Base-by-base conservation (phyloP, 2,329 filamentous ascomycete genomes). In the Dothiorella sarmentorum region DNA sequence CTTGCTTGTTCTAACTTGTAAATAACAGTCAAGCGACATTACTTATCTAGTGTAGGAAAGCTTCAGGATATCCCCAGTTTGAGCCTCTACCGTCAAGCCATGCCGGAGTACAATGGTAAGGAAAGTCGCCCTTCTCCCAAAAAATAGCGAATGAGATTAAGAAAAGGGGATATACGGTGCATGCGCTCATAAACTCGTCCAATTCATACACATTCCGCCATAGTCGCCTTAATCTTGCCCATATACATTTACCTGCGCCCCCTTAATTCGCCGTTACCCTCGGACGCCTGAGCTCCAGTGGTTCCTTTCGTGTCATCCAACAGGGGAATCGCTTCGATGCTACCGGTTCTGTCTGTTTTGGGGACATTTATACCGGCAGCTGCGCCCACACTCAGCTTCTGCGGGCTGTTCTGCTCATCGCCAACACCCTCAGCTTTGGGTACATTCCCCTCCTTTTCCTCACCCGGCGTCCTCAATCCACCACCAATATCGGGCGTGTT, bases 321-420 rank as follows among this genome's bases (percentile, higher is more conserved):
- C 27, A 86, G 68, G 2, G 84, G 83, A 45, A 87, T 86, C 17
- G 77, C 74, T 61, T 86, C 83, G 2, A 86, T 68, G 45, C 73
- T 72, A 63, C 26, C 42, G 20, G 35, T 60, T n/a, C 60, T 24
- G 13, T 33, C 56, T 7, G 45, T 53, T 11, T 59, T 56, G 18
- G 62, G 60, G 7, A 53, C 53, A 11, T 49, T 47, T 3, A 37
- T 35, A 4, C 42, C 60, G 20, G 31, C 45, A 29, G 22, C 43
- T 4, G 58, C 59, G 11, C 58, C 58, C 20, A 45, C n/a, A 20
- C 59, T 58, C 18, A 56, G 18, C 17, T 53, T 53, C 26, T 57
- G 58, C 20, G 56, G 22, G 9, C 51, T 57, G 10, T 40, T 43
- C 33, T 42, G 33, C 26, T 58, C 44, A 7, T 58, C 56, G 3